Evolutionary conservation across 2,329 filamentous ascomycete genomes (phyloP).

Genomic region (Fusarium dimerum): DNA sequence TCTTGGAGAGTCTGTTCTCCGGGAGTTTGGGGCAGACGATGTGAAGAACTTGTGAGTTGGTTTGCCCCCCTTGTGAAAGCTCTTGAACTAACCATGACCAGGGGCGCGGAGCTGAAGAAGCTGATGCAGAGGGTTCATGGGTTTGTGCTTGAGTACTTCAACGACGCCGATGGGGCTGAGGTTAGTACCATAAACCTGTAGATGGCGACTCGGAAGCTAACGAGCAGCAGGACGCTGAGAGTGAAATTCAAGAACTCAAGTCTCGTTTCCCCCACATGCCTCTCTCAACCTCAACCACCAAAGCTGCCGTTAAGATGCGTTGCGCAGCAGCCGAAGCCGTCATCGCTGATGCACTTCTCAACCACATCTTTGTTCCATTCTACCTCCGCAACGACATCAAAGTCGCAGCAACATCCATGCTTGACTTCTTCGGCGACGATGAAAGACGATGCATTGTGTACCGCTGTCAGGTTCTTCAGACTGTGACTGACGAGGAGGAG

Average conservation of each 20-base stretch:
- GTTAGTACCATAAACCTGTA: slow-evolving; percentile 2
- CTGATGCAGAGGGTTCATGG: slow-evolving; percentile 26
- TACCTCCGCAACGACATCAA: slow-evolving; percentile 23
- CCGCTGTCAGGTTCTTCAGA: slow-evolving; percentile 30
- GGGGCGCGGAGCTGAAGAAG: slow-evolving; percentile 25
- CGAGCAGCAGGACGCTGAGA: slow-evolving; percentile 15
- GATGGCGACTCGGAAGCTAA: neutral
- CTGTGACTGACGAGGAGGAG: slow-evolving; percentile 20
- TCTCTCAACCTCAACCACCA: slow-evolving; percentile 22
- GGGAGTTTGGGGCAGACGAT: slow-evolving; percentile 18
- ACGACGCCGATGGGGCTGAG: slow-evolving; percentile 23
- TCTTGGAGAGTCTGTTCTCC: slow-evolving; percentile 24
- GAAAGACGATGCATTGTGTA: slow-evolving; percentile 27
- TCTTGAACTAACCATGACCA: slow-evolving; percentile 7
- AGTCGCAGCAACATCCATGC: slow-evolving; percentile 18
- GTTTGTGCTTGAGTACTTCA: slow-evolving; percentile 31
- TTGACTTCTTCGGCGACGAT: slow-evolving; percentile 27
- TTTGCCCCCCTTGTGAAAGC: accelerated
- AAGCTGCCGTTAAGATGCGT: slow-evolving; percentile 26
- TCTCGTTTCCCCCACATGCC: slow-evolving; percentile 26
- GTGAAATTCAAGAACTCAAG: slow-evolving; percentile 27
- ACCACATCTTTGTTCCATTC: slow-evolving; percentile 32
- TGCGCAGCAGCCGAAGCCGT: slow-evolving; percentile 32
- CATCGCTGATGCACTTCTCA: slow-evolving; percentile 23
- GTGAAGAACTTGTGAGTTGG: slow-evolving; percentile 26